Evolutionary conservation across 2,329 filamentous ascomycete species (phyloP).

Genomic region (Lomentospora prolificans): DNA sequence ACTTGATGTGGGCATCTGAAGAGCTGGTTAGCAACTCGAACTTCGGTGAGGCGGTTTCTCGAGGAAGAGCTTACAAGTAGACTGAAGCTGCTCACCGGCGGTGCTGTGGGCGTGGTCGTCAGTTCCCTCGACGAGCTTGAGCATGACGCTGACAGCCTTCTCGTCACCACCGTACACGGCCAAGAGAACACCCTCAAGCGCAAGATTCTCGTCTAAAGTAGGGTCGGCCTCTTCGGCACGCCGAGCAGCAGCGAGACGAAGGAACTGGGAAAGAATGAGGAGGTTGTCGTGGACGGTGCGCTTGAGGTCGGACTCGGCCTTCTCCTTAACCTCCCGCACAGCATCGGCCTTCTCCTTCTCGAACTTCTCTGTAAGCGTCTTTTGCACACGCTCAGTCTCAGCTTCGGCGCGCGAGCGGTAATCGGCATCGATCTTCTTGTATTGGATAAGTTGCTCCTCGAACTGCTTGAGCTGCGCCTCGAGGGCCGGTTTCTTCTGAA

Average conservation of each 20-base stretch:
- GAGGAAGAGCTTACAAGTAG: conserved; percentile 54
- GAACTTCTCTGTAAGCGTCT: conserved; percentile 38
- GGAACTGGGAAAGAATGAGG: conserved; percentile 66
- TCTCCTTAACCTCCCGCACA: conserved; percentile 42
- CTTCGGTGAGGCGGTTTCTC: neutral
- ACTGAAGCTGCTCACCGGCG: conserved; percentile 51
- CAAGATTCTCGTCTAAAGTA: conserved; percentile 61
- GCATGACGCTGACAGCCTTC: conserved; percentile 61
- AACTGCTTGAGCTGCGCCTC: conserved; percentile 57
- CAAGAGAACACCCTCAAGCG: conserved; percentile 69
- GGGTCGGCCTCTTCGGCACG: conserved; percentile 59
- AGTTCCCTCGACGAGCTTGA: conserved; percentile 66
- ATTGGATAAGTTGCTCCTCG: conserved; percentile 65
- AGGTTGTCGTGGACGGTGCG: conserved; percentile 54
- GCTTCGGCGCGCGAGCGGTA: conserved; percentile 51
- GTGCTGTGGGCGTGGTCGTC: conserved; percentile 58
- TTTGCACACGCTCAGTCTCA: conserved; percentile 52
- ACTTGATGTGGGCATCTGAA: conserved; percentile 28
- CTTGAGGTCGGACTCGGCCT: conserved; percentile 41
- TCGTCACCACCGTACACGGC: conserved; percentile 73
- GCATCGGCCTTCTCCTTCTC: conserved; percentile 46
- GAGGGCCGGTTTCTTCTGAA: conserved; percentile 66
- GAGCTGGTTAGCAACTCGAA: conserved; percentile 14
- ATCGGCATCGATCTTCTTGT: conserved; percentile 66
- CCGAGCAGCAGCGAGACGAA: conserved; percentile 68